phyloP scores from a whole-genome alignment of 805 yeast genomes.

The Candida xyloterini region DNA sequence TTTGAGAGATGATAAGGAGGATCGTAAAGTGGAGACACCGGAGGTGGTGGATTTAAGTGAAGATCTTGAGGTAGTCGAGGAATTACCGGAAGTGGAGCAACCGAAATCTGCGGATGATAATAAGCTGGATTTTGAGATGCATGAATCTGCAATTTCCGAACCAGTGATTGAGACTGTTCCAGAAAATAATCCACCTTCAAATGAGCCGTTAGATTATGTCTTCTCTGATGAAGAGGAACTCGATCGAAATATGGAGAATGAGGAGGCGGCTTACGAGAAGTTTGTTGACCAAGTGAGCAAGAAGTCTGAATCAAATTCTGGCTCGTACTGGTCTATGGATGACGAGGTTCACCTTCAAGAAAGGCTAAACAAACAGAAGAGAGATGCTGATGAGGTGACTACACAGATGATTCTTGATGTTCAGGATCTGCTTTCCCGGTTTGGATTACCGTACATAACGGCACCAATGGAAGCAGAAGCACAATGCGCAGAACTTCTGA shows the following conservation, averaged over 20 bases:
- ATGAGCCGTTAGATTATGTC: constrained; percentile 46
- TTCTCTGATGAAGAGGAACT: constrained; percentile 79
- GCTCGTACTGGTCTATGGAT: constrained; percentile 31
- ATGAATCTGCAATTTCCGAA: neutral
- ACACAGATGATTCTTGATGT: constrained; percentile 83
- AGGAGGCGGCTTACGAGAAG: constrained; percentile 66
- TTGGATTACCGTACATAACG: constrained; percentile 91
- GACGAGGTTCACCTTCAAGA: constrained; percentile 53
- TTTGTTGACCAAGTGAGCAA: constrained; percentile 44
- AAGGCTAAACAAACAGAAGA: constrained; percentile 60
- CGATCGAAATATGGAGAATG: constrained; percentile 59
- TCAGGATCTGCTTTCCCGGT: constrained; percentile 78
- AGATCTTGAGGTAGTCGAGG: constrained; percentile 1
- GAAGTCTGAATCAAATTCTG: neutral
- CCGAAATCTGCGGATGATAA: too few relatives aligned
- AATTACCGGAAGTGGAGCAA: too few relatives aligned
- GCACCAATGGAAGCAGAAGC: constrained; percentile 99
- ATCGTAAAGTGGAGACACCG: neutral
- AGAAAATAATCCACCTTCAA: constrained; percentile 1
- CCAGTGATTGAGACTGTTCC: neutral
- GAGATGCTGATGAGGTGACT: constrained; percentile 93
- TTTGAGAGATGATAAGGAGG: constrained; percentile 10
- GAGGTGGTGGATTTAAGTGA: constrained; percentile 1
- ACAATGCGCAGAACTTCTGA: constrained; percentile 81
- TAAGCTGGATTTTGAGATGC: too few relatives aligned